Evolutionary conservation across 2,329 filamentous ascomycete species (phyloP).

Genomic region (Pezicula neosporulosa): DNA sequence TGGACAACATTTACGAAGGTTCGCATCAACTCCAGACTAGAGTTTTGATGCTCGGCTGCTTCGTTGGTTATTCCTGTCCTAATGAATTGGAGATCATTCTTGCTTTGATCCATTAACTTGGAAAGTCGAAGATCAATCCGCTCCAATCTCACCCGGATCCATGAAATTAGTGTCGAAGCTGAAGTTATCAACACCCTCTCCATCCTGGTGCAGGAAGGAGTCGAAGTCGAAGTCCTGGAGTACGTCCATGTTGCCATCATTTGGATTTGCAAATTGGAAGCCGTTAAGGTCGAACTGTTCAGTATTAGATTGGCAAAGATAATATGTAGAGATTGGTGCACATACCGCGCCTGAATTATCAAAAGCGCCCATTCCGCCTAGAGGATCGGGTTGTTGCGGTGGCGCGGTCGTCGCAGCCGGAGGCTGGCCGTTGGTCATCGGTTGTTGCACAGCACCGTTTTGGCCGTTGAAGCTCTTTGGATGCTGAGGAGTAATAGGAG

Average conservation of each 20-base stretch:
- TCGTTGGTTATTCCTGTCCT: not conserved
- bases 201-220: constrained; percentile 60
- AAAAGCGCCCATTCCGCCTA: constrained; percentile 40
- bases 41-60: not conserved
- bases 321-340: not conserved
- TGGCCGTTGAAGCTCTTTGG: constrained; percentile 46
- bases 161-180: constrained; percentile 55
- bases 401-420: constrained; percentile 40
- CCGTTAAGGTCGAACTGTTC: constrained; percentile 24
- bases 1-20: not conserved
- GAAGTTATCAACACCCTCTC: constrained; percentile 42
- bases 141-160: constrained; percentile 55
- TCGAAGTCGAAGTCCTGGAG: constrained; percentile 67
- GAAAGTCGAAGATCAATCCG: constrained; percentile 38
- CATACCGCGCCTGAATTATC: constrained; percentile 30
- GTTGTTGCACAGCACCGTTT: constrained; percentile 40
- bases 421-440: constrained; percentile 31
- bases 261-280: constrained; percentile 55
- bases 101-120: not conserved
- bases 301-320: constrained; percentile 7
- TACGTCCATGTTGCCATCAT: constrained; percentile 48
- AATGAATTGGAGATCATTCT: not conserved
- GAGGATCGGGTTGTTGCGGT: constrained; percentile 43
- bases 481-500: constrained; percentile 60
- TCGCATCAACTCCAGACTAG: not conserved